Base-by-base conservation (phyloP, 2,329 filamentous ascomycete genomes). In the Fusarium brevicatenulatum region DNA sequence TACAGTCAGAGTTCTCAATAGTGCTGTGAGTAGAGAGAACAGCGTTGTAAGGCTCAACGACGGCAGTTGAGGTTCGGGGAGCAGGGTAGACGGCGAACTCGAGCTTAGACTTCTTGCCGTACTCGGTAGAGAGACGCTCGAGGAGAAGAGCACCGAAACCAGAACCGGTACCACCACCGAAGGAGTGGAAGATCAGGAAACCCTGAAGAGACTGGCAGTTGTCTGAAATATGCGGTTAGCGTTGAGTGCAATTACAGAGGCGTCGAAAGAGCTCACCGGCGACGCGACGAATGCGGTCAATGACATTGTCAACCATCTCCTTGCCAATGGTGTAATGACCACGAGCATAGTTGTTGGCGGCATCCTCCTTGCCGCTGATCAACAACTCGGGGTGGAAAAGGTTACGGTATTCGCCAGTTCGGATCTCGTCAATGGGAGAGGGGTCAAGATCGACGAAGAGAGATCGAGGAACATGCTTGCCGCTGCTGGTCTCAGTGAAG, bases 311-410 rank as follows among this genome's bases (percentile, higher is more conserved):
- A 62, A 92, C 89, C 89, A 92, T 91, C 85, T 93, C 91, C 87
- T 93, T 93, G 84, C 91, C 91, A 77, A 93, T 90, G 77, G 91
- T 93, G 84, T 93, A 93, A 85, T 93, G 91, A 65, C 91, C 91
- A 85, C 91, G 91, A 76, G 91, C 91, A 79, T 93, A 93, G 87
- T 93, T 93, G 86, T 93, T 93, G 84, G 91, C 90, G 66, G 91
- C 91, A 88, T 93, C 91, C 82, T 93, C 91, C 87, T 93, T 93
- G 83, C 91, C 91, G 82, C 89, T 92, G 80, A 93, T 90, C 80
- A 93, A 83, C 77, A 91, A 86, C 85, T 93, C 91, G 50, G 91
- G 91, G 84, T 93, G 91, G 86, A 92, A 93, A 69, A 93, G 88
- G 80, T 91, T 87, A 77, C 90, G 89, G 84, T 92, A 93, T 73